These are phyloP conservation scores for Medicago ruthenica DNA, from an alignment of 306 rosid species.

Conservation along the genomic window DNA sequence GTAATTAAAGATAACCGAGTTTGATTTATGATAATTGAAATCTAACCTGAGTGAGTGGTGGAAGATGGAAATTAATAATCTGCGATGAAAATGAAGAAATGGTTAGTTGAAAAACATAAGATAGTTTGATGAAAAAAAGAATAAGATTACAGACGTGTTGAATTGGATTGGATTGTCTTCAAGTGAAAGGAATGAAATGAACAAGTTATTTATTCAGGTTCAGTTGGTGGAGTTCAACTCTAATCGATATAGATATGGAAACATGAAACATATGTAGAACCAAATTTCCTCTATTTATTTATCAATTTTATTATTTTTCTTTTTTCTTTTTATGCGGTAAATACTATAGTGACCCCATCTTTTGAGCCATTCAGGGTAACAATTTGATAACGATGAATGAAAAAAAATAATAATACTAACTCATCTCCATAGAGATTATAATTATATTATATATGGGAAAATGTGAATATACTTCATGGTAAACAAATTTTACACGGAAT, in stretches of 20 bases:
- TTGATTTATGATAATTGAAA: slow-evolving; percentile 35
- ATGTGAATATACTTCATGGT: no score
- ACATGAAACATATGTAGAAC: slow-evolving; percentile 18
- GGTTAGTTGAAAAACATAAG: slow-evolving; percentile 26
- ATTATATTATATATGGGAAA: no score
- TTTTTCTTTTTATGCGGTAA: not conserved
- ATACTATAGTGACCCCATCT: no score
- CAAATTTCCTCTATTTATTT: slow-evolving; percentile 23
- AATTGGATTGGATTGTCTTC: slow-evolving; percentile 26
- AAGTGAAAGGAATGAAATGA: slow-evolving; percentile 1
- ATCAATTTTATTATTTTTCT: not conserved
- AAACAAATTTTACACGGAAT: no score
- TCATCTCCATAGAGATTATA: no score
- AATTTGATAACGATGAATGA: no score
- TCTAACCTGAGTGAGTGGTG: slow-evolving; percentile 52
- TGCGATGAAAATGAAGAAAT: slow-evolving; percentile 60
- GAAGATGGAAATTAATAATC: slow-evolving; percentile 49
- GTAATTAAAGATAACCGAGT: not conserved
- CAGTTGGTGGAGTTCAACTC: slow-evolving; percentile 32
- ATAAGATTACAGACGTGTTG: slow-evolving; percentile 21
- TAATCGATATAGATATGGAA: not conserved
- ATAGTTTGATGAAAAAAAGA: slow-evolving; percentile 24
- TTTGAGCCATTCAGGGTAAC: no score
- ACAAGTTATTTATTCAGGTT: not conserved
- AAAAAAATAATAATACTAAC: no score